Percentiles rank a stretch among this genome's conserved stretches.
Evolutionary conservation across 768 basidiomycete species (phyloP).

Genomic region (Rhodotorula graminis): DNA sequence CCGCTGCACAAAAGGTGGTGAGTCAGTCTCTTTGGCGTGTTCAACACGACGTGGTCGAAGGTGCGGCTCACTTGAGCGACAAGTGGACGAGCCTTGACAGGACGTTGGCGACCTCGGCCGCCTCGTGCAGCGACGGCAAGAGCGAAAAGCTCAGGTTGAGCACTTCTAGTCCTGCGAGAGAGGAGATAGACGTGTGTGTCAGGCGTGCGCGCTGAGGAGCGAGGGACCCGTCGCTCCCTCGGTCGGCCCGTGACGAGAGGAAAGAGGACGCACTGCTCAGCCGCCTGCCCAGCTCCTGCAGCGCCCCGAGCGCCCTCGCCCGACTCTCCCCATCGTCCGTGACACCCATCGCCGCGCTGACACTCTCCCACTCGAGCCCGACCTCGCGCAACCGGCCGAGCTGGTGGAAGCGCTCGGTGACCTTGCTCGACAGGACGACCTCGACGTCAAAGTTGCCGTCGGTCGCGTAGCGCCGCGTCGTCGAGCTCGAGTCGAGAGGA

Average conservation of each 20-base stretch:
- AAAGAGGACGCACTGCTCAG: conserved; percentile 3
- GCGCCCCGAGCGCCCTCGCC: conserved; percentile 30
- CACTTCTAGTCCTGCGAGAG: conserved; percentile 15
- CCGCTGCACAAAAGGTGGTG: conserved; percentile 52
- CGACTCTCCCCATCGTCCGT: conserved; percentile 50
- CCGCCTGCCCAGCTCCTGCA: not conserved
- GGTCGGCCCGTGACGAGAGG: no score
- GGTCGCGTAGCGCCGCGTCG: conserved; percentile 71
- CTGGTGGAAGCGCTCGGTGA: conserved; percentile 64
- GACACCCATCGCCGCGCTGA: conserved; percentile 49
- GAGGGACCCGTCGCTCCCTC: no score
- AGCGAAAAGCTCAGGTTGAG: conserved; percentile 18
- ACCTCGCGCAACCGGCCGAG: conserved; percentile 67
- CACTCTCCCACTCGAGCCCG: conserved; percentile 67
- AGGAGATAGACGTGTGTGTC: no score
- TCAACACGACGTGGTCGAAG: no score
- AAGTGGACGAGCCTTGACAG: conserved; percentile 63
- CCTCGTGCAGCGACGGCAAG: conserved; percentile 28
- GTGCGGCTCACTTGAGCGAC: conserved; percentile 64
- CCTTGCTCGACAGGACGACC: conserved; percentile 73
- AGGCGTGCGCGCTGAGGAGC: no score
- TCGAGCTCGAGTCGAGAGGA: no score
- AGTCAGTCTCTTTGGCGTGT: not conserved
- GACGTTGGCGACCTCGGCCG: conserved; percentile 55
- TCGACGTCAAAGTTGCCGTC: conserved; percentile 77